These are phyloP conservation scores for Bremia lactucae DNA, from an alignment of 352 stramenopile species.

Conservation along the genomic window DNA sequence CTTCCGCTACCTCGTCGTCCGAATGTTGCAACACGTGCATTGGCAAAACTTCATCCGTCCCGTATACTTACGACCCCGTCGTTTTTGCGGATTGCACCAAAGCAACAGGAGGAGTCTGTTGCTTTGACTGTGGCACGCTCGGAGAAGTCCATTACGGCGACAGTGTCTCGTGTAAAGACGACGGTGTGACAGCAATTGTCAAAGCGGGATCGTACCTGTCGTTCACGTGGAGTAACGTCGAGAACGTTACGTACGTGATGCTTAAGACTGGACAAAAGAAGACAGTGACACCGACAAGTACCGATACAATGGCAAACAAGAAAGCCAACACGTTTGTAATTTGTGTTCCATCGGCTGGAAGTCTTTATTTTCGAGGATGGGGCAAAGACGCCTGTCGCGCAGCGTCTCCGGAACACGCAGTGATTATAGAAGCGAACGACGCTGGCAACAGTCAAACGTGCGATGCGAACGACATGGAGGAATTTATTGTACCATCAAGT, in stretches of 20 bases:
- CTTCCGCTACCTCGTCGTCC: slow-evolving; percentile 5
- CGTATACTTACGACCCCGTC: slow-evolving; percentile 64
- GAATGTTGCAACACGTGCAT: slow-evolving; percentile 60
- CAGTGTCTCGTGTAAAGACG: slow-evolving; percentile 19
- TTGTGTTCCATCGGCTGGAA: slow-evolving; percentile 37
- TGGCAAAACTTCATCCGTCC: slow-evolving; percentile 36
- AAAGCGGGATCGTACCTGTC: slow-evolving; percentile 37
- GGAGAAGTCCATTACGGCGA: slow-evolving; percentile 23
- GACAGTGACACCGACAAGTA: slow-evolving; percentile 34
- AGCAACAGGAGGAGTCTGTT: slow-evolving; percentile 43
- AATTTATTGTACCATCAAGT: neutral
- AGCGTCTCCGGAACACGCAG: slow-evolving; percentile 34
- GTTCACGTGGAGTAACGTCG: slow-evolving; percentile 35
- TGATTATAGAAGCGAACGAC: slow-evolving; percentile 32
- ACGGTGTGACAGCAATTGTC: slow-evolving; percentile 47
- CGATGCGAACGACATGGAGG: neutral
- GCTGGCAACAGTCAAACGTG: slow-evolving; percentile 15
- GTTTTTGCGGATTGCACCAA: slow-evolving; percentile 42
- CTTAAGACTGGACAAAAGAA: slow-evolving; percentile 61
- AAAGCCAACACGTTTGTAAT: slow-evolving; percentile 43
- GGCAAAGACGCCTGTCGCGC: slow-evolving; percentile 39
- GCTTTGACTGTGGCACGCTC: slow-evolving; percentile 49
- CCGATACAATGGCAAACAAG: slow-evolving; percentile 21
- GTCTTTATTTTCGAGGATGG: slow-evolving; percentile 52
- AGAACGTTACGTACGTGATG: slow-evolving; percentile 53